Evolutionary conservation across 345 rosid species (phyloP).

Genomic region (Eucalyptus coolabah): DNA sequence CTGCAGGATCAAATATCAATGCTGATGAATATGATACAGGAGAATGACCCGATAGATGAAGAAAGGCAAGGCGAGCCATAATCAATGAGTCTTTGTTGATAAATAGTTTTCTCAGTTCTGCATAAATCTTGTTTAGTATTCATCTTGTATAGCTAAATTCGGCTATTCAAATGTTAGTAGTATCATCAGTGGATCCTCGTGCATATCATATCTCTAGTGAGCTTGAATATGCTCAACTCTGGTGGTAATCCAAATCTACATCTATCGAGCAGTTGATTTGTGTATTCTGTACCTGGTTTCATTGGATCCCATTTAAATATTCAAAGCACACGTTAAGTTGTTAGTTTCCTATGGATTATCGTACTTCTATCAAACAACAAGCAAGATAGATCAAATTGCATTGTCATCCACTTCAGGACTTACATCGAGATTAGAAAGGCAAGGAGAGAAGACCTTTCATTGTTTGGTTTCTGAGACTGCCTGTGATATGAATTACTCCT

Average conservation of each 20-base stretch:
- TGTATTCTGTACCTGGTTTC: background rate
- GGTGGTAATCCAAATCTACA: background rate
- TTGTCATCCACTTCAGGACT: background rate
- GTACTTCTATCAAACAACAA: background rate
- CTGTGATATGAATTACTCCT: background rate
- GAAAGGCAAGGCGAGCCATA: background rate
- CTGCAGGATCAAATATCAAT: constrained; percentile 58
- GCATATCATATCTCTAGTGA: background rate
- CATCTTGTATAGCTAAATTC: background rate
- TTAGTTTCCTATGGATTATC: background rate
- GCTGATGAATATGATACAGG: background rate
- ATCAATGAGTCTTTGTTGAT: background rate
- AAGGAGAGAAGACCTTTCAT: background rate
- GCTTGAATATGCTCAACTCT: background rate
- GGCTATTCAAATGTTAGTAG: background rate
- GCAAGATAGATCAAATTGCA: background rate
- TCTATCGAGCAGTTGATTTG: background rate
- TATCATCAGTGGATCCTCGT: background rate
- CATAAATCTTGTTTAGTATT: background rate
- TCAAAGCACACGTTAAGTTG: background rate
- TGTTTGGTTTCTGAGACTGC: background rate
- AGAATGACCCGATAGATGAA: background rate
- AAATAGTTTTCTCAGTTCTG: background rate
- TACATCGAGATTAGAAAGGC: background rate
- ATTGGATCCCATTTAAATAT: background rate